Evolutionary conservation across 2,329 filamentous ascomycete genomes (phyloP).

Genomic region (Sclerotinia spermophila): DNA sequence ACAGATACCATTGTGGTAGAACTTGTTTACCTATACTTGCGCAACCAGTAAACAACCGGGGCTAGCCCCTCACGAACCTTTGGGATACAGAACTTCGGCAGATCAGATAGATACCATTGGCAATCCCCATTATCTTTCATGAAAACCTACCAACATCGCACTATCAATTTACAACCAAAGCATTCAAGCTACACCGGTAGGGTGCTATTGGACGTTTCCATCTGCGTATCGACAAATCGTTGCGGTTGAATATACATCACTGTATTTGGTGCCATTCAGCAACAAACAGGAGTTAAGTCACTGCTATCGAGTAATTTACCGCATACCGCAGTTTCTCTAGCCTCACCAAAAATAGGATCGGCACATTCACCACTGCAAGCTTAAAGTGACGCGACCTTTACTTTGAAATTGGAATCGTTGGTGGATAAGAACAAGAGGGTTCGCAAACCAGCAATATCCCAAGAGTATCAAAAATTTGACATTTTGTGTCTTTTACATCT

Average conservation of each 20-base stretch:
- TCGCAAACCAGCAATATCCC: neutral
- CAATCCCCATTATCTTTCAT: neutral
- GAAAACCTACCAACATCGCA: slow-evolving; percentile 9
- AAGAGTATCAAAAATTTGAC: neutral
- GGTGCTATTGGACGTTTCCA: neutral
- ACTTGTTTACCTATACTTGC: slow-evolving; percentile 9
- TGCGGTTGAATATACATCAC: slow-evolving; percentile 8
- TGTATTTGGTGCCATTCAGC: neutral
- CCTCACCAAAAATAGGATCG: slow-evolving; percentile 3
- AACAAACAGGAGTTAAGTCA: slow-evolving; percentile 2
- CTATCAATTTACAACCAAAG: neutral
- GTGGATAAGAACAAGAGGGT: slow-evolving; percentile 2
- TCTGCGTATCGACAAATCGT: neutral
- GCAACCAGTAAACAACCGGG: slow-evolving; percentile 8
- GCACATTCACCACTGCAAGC: neutral
- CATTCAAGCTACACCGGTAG: neutral
- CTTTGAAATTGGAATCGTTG: neutral
- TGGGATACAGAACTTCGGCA: slow-evolving; percentile 5
- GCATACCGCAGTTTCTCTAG: slow-evolving; percentile 1
- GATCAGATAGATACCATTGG: slow-evolving; percentile 8
- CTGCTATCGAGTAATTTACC: slow-evolving; percentile 1
- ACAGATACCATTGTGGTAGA: slow-evolving; percentile 8
- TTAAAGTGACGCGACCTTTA: slow-evolving; percentile 11
- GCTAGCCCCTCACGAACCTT: slow-evolving; percentile 15
- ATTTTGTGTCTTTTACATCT: neutral